These are phyloP conservation scores for Lodderomyces metapsilosis DNA, from an alignment of 1,139 yeast species.

Conservation along the genomic window DNA sequence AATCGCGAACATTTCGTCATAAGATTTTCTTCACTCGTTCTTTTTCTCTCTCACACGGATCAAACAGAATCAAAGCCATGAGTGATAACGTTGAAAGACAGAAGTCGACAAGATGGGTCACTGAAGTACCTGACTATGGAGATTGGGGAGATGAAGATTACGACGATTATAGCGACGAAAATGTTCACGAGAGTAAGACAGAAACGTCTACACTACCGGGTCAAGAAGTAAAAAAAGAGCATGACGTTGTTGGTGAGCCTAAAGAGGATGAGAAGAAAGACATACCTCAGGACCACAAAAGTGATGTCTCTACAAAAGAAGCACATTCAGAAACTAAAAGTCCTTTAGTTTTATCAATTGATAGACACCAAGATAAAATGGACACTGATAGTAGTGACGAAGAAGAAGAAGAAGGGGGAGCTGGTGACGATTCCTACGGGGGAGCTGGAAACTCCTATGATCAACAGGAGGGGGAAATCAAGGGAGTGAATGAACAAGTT, in stretches of 20 bases:
- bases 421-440: neutral
- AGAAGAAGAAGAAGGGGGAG: neutral
- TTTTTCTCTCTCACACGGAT: neutral
- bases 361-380: slow-evolving; percentile 13
- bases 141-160: slow-evolving; percentile 52
- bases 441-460: too few species aligned
- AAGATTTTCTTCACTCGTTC: neutral
- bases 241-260: slow-evolving; percentile 46
- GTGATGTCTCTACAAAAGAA: neutral
- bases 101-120: slow-evolving; percentile 64
- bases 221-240: neutral
- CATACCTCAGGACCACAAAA: slow-evolving; percentile 5
- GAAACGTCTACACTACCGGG: neutral
- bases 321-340: slow-evolving; percentile 1
- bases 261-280: slow-evolving; percentile 46
- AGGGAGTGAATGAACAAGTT: too few species aligned
- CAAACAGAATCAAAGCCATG: slow-evolving; percentile 19
- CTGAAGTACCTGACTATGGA: slow-evolving; percentile 53
- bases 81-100: slow-evolving; percentile 52
- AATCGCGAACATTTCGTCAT: neutral
- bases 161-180: slow-evolving; percentile 11
- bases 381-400: slow-evolving; percentile 12
- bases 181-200: slow-evolving; percentile 4
- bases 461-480: too few species aligned
- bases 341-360: slow-evolving; percentile 38